phyloP scores from a whole-genome alignment of 331 rosid genomes.

The Phaseolus coccineus region DNA sequence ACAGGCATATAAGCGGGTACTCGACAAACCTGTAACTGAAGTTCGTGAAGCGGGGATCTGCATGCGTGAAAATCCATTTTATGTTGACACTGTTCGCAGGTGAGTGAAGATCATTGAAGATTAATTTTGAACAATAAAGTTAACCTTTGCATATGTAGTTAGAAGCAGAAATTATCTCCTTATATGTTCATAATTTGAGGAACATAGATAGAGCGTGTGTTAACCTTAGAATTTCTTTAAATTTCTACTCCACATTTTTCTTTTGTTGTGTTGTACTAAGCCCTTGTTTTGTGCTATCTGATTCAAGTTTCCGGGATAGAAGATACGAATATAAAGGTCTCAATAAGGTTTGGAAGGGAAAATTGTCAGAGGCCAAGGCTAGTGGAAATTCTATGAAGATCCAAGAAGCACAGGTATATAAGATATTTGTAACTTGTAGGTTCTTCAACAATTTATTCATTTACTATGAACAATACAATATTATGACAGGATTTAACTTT shows the following conservation, averaged over 20 bases:
- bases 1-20: slow-evolving; percentile 96
- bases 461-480: slow-evolving; percentile 24
- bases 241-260: slow-evolving; percentile 9
- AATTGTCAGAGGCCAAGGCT: slow-evolving; percentile 87
- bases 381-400: slow-evolving; percentile 87
- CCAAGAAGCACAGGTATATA: slow-evolving; percentile 97
- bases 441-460: slow-evolving; percentile 32
- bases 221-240: slow-evolving; percentile 26
- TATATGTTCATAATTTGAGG: slow-evolving; percentile 25
- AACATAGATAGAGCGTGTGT: slow-evolving; percentile 23
- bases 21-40: slow-evolving; percentile 90
- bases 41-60: slow-evolving; percentile 97
- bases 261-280: slow-evolving; percentile 41
- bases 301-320: slow-evolving; percentile 94
- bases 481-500: slow-evolving; percentile 35
- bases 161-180: slow-evolving; percentile 16
- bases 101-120: slow-evolving; percentile 48
- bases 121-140: slow-evolving; percentile 26
- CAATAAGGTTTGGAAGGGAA: slow-evolving; percentile 98
- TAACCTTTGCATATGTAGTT: slow-evolving; percentile 30
- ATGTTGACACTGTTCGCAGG: slow-evolving; percentile 99
- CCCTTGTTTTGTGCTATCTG: slow-evolving; percentile 44
- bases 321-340: slow-evolving; percentile 98
- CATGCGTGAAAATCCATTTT: slow-evolving; percentile 99
- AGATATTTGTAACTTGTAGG: slow-evolving; percentile 48